Percentiles rank a stretch among this genome's conserved stretches.
phyloP scores from a whole-genome alignment of 2,329 filamentous ascomycete species.

The Fusarium incarnatum region DNA sequence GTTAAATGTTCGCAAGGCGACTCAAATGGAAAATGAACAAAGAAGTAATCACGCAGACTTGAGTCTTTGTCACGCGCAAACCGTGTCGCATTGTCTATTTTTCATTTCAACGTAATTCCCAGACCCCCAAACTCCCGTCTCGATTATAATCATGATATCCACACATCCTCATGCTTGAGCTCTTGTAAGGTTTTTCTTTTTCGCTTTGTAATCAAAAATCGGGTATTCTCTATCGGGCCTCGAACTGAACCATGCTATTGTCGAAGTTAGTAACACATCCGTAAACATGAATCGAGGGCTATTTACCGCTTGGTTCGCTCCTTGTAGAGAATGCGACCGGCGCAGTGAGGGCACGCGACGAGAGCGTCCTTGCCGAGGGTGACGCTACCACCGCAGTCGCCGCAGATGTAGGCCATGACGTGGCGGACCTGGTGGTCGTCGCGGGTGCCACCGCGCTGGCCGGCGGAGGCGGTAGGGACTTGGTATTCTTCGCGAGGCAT shows the following conservation, averaged over 20 bases:
- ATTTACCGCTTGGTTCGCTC: constrained; percentile 94
- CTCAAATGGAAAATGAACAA: constrained; percentile 23
- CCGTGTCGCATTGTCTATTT: constrained; percentile 36
- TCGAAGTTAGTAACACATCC: constrained; percentile 5
- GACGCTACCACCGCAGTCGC: constrained; percentile 58
- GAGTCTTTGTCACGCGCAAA: constrained; percentile 17
- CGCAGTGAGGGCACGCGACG: constrained; percentile 71
- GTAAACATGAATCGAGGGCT: rapidly evolving
- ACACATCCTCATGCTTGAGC: constrained; percentile 21
- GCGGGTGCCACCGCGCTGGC: constrained; percentile 57
- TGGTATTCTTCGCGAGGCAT: constrained; percentile 84
- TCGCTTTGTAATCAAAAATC: constrained; percentile 23
- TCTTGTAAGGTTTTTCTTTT: constrained; percentile 13
- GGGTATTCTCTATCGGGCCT: constrained; percentile 74
- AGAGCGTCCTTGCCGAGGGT: constrained; percentile 61
- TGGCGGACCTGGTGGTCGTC: constrained; percentile 54
- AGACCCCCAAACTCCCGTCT: constrained; percentile 44
- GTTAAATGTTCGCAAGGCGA: constrained; percentile 42
- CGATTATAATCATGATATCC: constrained; percentile 36
- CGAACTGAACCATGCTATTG: constrained; percentile 94
- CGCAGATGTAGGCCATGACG: constrained; percentile 57
- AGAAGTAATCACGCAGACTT: constrained; percentile 24
- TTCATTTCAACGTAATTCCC: constrained; percentile 34
- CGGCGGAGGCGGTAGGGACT: constrained; percentile 68
- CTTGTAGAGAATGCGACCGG: constrained; percentile 96